Base-by-base conservation (phyloP, 306 rosid species). In the Trifolium repens region DNA sequence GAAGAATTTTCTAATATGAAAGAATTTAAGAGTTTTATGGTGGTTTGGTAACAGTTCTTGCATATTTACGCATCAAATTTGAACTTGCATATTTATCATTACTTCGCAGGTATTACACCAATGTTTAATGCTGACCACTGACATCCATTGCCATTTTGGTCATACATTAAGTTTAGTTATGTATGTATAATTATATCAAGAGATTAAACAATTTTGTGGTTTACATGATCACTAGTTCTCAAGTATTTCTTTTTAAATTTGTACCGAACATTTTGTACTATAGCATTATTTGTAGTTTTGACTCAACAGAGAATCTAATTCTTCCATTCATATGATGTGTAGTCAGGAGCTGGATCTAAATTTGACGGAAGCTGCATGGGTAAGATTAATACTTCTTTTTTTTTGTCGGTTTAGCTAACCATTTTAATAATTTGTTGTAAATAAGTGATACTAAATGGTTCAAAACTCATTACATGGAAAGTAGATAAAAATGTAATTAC, bases 311-410 rank as follows among this genome's bases (percentile, higher is more conserved):
- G 72, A 77, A 76, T 76, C 80, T 84, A 80, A 80, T 58, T 59
- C n/a, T 72, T 79, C 42, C 53, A 22, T 77, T 52, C 57, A 42
- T 78, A 8, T 81, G 61, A 72, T 67, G 40, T 89, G 93, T 87
- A 94, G 97, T 79, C 96, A 94, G 88, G 97, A 92, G 91, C 86
- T 94, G 84, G 55, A 88, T 86, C 88, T 94, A 58, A 92, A 94
- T 86, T 83, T 94, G 83, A 87, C 96, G 9, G 97, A 92, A 85
- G 97, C 97, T 47, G 97, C 97, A 8, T 92, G 97, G 99, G 97
- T 94, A 87, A 86, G 90, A 73, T 80, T 62, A 37, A 24, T 40
- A 26, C 8, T 53, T 54, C 5, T 43, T 26, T 76, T 37, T 75
- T 34, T 57, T 59, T 69, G 24, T 57, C 12, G 69, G 27, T 52